Evolutionary conservation across 495 filamentous ascomycete species (phyloP).

Genomic region (Friedmanniomyces endolithicus): DNA sequence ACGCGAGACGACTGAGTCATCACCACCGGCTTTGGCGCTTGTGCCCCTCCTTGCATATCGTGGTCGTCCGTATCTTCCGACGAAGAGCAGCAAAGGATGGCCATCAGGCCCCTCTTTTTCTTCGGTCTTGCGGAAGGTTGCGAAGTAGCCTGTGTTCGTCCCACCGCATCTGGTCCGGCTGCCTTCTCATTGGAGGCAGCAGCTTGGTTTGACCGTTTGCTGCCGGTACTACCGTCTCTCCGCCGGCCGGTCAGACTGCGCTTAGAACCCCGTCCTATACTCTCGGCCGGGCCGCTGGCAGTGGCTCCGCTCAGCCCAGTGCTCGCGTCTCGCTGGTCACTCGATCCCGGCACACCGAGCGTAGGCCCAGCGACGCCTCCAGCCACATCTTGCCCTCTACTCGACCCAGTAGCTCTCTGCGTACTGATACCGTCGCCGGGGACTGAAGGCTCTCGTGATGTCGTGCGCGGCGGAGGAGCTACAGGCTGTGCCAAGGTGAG

Average conservation of each 20-base stretch:
- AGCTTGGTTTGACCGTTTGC: slow-evolving; percentile 41
- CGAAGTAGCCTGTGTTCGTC: slow-evolving; percentile 11
- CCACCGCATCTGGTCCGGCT: slow-evolving; percentile 33
- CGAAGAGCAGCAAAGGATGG: slow-evolving; percentile 71
- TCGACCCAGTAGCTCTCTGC: not conserved
- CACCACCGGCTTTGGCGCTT: slow-evolving; percentile 56
- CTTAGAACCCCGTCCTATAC: slow-evolving; percentile 51
- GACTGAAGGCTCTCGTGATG: slow-evolving; percentile 7
- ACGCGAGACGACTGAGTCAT: slow-evolving; percentile 42
- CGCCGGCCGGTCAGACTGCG: slow-evolving; percentile 55
- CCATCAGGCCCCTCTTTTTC: slow-evolving; percentile 51
- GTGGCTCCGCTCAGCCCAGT: slow-evolving; percentile 55
- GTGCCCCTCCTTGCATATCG: slow-evolving; percentile 44
- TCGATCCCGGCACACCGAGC: slow-evolving; percentile 43
- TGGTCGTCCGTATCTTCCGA: slow-evolving; percentile 50
- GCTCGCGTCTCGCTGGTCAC: slow-evolving; percentile 32
- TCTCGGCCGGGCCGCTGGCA: slow-evolving; percentile 47
- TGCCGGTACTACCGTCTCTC: slow-evolving; percentile 57
- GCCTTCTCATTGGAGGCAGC: slow-evolving; percentile 27
- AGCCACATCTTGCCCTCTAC: slow-evolving; percentile 5
- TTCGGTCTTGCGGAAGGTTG: slow-evolving; percentile 41
- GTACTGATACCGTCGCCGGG: slow-evolving; percentile 2
- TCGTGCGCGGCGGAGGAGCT: not conserved
- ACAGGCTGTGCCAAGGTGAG: slow-evolving; percentile 3
- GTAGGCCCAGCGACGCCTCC: not conserved